Evolutionary conservation across 1,284 basidiomycete genomes (phyloP).

Genomic region (Flammula alnicola): DNA sequence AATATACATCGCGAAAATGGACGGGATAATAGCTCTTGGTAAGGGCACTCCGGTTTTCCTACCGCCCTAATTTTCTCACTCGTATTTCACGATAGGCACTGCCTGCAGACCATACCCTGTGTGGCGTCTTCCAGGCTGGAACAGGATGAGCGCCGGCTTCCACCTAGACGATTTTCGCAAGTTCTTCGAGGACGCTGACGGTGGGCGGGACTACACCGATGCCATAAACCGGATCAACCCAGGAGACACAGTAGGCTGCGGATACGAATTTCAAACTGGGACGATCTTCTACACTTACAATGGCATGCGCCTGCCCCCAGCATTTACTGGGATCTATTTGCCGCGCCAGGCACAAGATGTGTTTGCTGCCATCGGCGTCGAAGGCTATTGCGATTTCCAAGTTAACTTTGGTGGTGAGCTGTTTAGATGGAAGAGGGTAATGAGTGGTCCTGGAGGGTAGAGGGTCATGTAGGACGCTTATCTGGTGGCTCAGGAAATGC

Average conservation of each 20-base stretch:
- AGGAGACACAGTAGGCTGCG: constrained; percentile 64
- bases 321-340: constrained; percentile 63
- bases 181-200: constrained; percentile 70
- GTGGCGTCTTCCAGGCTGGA: constrained; percentile 75
- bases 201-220: constrained; percentile 59
- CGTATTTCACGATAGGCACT: constrained; percentile 51
- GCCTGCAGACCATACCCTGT: constrained; percentile 68
- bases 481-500: constrained; percentile 23
- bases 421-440: constrained; percentile 68
- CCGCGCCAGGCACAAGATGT: constrained; percentile 57
- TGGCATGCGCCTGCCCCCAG: constrained; percentile 57
- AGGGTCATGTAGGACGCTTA: constrained; percentile 56
- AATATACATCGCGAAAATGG: constrained; percentile 56
- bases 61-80: constrained; percentile 1
- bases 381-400: constrained; percentile 55
- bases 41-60: constrained; percentile 13
- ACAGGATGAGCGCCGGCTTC: constrained; percentile 64
- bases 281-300: constrained; percentile 71
- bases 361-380: constrained; percentile 66
- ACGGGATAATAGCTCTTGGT: constrained; percentile 66
- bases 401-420: constrained; percentile 66
- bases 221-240: constrained; percentile 36
- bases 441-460: constrained; percentile 62
- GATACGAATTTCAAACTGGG: constrained; percentile 58
- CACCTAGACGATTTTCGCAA: constrained; percentile 75